Evolutionary conservation across 169 alveolate genomes (phyloP), one percentile per base, ranked within the genome.

Genomic region (Perkinsus chesapeaki): DNA sequence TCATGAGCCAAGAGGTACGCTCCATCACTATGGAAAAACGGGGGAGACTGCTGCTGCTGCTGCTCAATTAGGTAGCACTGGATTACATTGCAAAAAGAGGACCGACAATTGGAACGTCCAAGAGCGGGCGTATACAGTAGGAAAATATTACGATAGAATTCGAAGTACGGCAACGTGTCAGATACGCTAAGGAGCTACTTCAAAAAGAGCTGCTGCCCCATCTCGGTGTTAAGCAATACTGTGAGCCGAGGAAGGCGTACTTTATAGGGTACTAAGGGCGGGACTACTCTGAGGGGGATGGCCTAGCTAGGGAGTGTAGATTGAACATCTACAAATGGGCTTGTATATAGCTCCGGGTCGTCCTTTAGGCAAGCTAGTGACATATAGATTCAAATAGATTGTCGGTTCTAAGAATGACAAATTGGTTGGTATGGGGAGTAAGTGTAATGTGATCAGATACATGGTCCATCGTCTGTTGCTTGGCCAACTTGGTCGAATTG

Each of bases 261-360:
- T 99, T 98, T 96, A 97, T 99, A 39, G 99, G 99, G 34, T 60
- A n/a, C n/a, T n/a, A n/a, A n/a, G n/a, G n/a, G n/a, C n/a, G n/a
- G n/a, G n/a, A n/a, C n/a, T n/a, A n/a, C n/a, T n/a, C n/a, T n/a
- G n/a, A n/a, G n/a, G n/a, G n/a, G n/a, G n/a, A n/a, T n/a, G n/a
- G n/a, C n/a, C n/a, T n/a, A n/a, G n/a, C n/a, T n/a, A n/a, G n/a
- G n/a, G n/a, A n/a, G n/a, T n/a, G n/a, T n/a, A n/a, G n/a, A n/a
- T n/a, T n/a, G n/a, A n/a, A n/a, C n/a, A n/a, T n/a, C n/a, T n/a
- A n/a, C n/a, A n/a, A n/a, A n/a, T n/a, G n/a, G n/a, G n/a, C n/a
- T n/a, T n/a, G n/a, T n/a, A n/a, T n/a, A n/a, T n/a, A n/a, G n/a
- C n/a, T n/a, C n/a, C n/a, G n/a, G n/a, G n/a, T n/a, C n/a, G n/a